Evolutionary conservation across 164 flowering plant genomes (phyloP), one percentile per base, ranked within the genome.

Genomic region (Taxillus chinensis): DNA sequence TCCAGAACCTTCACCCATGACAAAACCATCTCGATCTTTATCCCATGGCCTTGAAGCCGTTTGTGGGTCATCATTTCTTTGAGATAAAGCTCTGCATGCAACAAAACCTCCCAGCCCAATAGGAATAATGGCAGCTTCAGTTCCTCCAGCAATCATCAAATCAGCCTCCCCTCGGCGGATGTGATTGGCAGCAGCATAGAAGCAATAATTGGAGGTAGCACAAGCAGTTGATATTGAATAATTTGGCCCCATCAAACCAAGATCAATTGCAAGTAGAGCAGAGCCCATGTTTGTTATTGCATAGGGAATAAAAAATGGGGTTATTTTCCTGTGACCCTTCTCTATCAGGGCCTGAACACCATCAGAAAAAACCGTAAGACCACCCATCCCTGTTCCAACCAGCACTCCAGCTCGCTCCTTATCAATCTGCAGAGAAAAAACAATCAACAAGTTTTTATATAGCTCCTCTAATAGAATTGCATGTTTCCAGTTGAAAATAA

Each of bases 11-110:
- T 89, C 96, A 58, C 96, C 96, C 95, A 92, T 89, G 51, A 92
- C 95, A 82, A 92, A 90, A n/a, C 96, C 96, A 79, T 87, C 96
- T 57, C 98, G 77, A 40, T 70, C 92, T 67, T 83, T 80, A 69
- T 90, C 96, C 98, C 98, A 92, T 8, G 98, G 98, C 80, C 98
- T 83, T 40, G 98, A 92, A 62, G 98, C 98, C 54, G 92, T 89
- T 78, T 83, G 73, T n/a, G 95, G 98, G 60, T 92, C 98, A 78
- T 86, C 95, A 74, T 91, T 91, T 79, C 97, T 88, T 70, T 91
- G 97, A n/a, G 97, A 91, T 58, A 91, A 71, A 68, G 98, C 98
- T 73, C 98, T 87, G 61, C 98, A 89, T 38, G 98, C 96, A 73
- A 89, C 89, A 80, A 87, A 92, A 41, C 96, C 96, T 49, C 96